Evolutionary conservation across 2,329 filamentous ascomycete species (phyloP).

Genomic region (Fusarium papillatum): DNA sequence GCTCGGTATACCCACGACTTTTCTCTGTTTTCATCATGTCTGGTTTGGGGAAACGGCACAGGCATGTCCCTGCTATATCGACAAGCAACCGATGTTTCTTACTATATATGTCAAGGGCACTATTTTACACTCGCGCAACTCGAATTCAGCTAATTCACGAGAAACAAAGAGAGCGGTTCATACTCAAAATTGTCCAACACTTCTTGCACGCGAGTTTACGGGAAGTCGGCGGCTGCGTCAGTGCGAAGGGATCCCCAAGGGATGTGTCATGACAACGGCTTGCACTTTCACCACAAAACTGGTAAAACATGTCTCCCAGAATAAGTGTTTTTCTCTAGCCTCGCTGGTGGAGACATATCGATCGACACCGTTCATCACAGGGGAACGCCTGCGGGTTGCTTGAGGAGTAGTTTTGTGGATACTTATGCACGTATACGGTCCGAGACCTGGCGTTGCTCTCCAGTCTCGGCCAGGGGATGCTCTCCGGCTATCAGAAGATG

Average conservation of each 20-base stretch:
- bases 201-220: not conserved
- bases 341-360: not conserved
- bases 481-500: not conserved
- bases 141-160: not conserved
- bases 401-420: conserved; percentile 9
- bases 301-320: conserved; percentile 13
- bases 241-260: too few species aligned
- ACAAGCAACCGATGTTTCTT: not conserved
- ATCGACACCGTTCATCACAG: conserved; percentile 3
- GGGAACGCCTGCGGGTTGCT: not conserved
- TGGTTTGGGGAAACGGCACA: not conserved
- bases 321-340: not conserved
- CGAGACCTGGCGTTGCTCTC: conserved; percentile 10
- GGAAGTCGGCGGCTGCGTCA: not conserved
- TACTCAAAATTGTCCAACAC: not conserved
- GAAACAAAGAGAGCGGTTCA: not conserved
- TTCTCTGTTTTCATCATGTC: conserved; percentile 18
- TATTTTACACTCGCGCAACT: not conserved
- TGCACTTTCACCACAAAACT: not conserved
- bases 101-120: conserved; percentile 5
- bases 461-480: not conserved
- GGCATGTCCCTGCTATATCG: conserved; percentile 2
- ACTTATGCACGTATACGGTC: not conserved
- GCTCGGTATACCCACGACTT: conserved; percentile 34
- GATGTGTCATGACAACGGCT: not conserved